Conservation (phyloP, 768 basidiomycete genomes). For the Collybia mongolica region DNA sequence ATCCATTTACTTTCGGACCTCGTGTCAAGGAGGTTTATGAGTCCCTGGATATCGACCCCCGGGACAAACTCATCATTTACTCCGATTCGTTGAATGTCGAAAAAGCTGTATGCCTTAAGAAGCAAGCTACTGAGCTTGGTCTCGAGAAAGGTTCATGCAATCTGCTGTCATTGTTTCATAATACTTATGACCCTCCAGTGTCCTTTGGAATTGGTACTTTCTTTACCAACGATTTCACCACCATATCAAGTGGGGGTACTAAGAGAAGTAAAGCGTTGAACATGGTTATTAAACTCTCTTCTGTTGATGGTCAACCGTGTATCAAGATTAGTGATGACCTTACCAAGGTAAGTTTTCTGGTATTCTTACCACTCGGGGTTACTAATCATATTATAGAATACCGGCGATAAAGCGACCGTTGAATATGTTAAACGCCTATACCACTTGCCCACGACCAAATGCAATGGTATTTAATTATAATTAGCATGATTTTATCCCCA, state of each 20-base stretch:
- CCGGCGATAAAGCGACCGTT: slow-evolving; percentile 62
- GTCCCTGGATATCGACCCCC: slow-evolving; percentile 63
- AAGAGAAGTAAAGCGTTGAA: slow-evolving; percentile 82
- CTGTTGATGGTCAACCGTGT: slow-evolving; percentile 71
- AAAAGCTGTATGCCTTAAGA: slow-evolving; percentile 65
- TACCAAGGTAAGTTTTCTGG: slow-evolving; percentile 54
- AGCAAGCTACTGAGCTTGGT: slow-evolving; percentile 72
- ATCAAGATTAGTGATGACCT: slow-evolving; percentile 95
- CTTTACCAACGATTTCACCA: slow-evolving; percentile 86
- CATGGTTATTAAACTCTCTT: slow-evolving; percentile 91
- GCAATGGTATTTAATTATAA: background rate
- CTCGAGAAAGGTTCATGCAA: slow-evolving; percentile 50
- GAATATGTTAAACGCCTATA: slow-evolving; percentile 57
- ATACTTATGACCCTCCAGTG: slow-evolving; percentile 39
- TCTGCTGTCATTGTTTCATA: background rate
- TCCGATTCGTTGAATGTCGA: slow-evolving; percentile 80
- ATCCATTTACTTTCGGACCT: slow-evolving; percentile 79
- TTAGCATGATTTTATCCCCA: background rate
- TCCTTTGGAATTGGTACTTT: slow-evolving; percentile 94
- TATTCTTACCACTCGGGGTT: background rate
- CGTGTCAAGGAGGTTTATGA: slow-evolving; percentile 73
- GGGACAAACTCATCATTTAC: slow-evolving; percentile 72
- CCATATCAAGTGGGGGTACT: slow-evolving; percentile 30
- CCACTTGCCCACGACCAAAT: slow-evolving; percentile 20
- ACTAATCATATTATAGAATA: slow-evolving; percentile 45